phyloP scores from a whole-genome alignment of 768 basidiomycete species.

The Melanogaster broomeanus region DNA sequence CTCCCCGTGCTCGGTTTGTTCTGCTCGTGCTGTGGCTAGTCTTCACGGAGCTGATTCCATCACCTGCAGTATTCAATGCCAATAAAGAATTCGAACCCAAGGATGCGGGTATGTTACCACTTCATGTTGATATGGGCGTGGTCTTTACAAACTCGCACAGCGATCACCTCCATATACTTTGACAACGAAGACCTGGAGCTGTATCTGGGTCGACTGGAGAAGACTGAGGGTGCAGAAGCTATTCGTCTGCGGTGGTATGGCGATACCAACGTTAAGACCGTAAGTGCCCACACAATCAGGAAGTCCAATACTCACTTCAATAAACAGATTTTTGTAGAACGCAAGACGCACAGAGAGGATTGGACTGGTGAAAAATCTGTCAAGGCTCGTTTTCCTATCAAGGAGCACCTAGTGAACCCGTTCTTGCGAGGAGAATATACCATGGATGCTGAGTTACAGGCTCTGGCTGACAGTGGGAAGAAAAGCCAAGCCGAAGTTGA shows the following conservation, averaged over 20 bases:
- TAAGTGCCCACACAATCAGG: constrained; percentile 34
- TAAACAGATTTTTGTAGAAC: constrained; percentile 78
- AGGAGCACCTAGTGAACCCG: constrained; percentile 90
- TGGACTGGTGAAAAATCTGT: constrained; percentile 99
- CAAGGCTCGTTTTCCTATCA: constrained; percentile 94
- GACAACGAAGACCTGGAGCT: constrained; percentile 95
- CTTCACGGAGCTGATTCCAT: constrained; percentile 6
- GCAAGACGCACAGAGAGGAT: constrained; percentile 94
- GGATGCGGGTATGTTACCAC: constrained; percentile 61
- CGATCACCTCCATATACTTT: constrained; percentile 97
- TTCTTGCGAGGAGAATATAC: constrained; percentile 90
- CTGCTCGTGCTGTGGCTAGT: neutral
- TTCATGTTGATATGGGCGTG: neutral
- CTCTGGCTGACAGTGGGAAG: constrained; percentile 84
- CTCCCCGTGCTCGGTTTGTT: constrained; percentile 87
- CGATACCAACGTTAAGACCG: constrained; percentile 77
- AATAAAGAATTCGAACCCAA: constrained; percentile 89
- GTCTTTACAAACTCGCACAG: constrained; percentile 37
- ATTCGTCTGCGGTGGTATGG: constrained; percentile 98
- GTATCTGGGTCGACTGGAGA: constrained; percentile 95
- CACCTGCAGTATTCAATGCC: constrained; percentile 76
- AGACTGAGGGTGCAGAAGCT: constrained; percentile 98
- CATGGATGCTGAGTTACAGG: constrained; percentile 91
- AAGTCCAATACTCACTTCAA: neutral
- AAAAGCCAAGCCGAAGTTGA: constrained; percentile 92